These are phyloP conservation scores for Benincasa hispida DNA, from an alignment of 306 rosid genomes.

Conservation along the genomic window DNA sequence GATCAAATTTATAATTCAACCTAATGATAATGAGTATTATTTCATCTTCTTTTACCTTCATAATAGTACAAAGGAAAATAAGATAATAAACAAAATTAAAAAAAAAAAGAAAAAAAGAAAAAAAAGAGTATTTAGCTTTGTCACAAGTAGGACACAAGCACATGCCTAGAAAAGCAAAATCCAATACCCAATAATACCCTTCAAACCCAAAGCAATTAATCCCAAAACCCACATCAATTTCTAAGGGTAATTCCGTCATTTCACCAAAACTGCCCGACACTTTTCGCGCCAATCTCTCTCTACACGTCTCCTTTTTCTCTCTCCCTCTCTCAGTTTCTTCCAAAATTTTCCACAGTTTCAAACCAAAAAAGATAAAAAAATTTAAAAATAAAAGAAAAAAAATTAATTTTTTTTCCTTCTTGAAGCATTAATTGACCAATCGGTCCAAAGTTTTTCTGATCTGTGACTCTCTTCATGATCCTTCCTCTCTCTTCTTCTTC, in stretches of 20 bases:
- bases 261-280: slow-evolving; percentile 25
- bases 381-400: neutral
- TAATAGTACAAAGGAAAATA: neutral
- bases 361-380: neutral
- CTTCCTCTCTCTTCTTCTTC: slow-evolving; percentile 15
- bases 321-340: neutral
- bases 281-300: slow-evolving; percentile 57
- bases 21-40: too few relatives aligned
- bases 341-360: neutral
- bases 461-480: slow-evolving; percentile 31
- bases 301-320: neutral
- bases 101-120: neutral
- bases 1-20: neutral
- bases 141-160: slow-evolving; percentile 3
- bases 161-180: slow-evolving; percentile 1
- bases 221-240: too few relatives aligned
- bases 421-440: neutral
- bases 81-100: neutral
- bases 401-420: too few relatives aligned
- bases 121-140: neutral
- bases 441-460: neutral
- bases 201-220: too few relatives aligned
- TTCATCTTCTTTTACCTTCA: neutral
- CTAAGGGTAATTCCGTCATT: slow-evolving; percentile 27
- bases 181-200: neutral